Evolutionary conservation across 306 rosid species (phyloP), one percentile per base, ranked within the genome.

Genomic region (Lathyrus aphaca): DNA sequence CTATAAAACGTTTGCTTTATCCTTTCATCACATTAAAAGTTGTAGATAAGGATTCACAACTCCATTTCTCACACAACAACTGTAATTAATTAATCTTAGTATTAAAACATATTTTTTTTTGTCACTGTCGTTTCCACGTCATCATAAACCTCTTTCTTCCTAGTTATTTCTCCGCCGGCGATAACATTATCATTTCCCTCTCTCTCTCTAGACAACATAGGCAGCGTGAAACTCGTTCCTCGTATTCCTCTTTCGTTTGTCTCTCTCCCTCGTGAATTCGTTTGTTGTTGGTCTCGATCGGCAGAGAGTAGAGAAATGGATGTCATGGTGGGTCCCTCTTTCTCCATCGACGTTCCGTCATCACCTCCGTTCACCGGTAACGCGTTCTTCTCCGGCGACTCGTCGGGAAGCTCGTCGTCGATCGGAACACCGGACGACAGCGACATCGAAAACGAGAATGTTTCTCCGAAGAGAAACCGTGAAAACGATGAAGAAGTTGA

Each of bases 401-500:
- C 78, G 1, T 76, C 84, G 14, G 83, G 64, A 30, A 74, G 75
- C 18, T 83, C 90, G 3, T 92, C 98, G 4, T 84, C 98, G 71
- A 92, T 89, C 68, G 98, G 96, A n/a, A 83, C 74, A 14, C 95
- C 92, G 0, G 90, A 81, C 7, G 91, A 82, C 42, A 86, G 82
- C 54, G 87, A 77, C 14, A 37, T 40, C n/a, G 64, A 73, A 17
- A 10, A 68, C 40, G 70, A 48, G 4, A 5, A 9, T 48, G 65
- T 16, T 32, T 77, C 76, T 12, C 45, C 69, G 0, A 45, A 25
- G 27, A 46, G 68, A 21, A 57, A 71, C 8, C 57, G 49, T 11
- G 73, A n/a, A 45, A 53, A 23, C 3, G 58, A 72, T 19, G 82
- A 80, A 2, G 86, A 83, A 27, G 85, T 72, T 5, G 83, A 79